Conservation (phyloP, 805 yeast species). For the Yarrowia sp. region DNA sequence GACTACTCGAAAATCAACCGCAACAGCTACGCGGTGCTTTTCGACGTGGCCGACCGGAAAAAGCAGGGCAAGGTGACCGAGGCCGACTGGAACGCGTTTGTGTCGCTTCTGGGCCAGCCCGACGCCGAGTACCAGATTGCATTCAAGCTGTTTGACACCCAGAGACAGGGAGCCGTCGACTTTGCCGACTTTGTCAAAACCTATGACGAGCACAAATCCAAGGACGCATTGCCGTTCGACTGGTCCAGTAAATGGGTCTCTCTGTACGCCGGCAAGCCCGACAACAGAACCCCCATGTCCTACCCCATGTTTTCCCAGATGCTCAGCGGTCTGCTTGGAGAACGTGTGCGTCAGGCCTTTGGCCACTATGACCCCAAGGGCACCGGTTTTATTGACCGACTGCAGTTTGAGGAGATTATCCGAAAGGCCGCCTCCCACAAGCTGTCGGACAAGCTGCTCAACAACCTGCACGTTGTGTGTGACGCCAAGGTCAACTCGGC, state of each 20-base stretch:
- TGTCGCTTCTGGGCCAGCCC: constrained; percentile 60
- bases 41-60: constrained; percentile 77
- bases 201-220: constrained; percentile 51
- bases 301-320: constrained; percentile 55
- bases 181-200: constrained; percentile 52
- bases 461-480: constrained; percentile 52
- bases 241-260: constrained; percentile 55
- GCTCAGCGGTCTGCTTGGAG: constrained; percentile 56
- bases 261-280: constrained; percentile 52
- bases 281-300: constrained; percentile 51
- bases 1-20: constrained; percentile 62
- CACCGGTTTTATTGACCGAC: constrained; percentile 53
- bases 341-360: constrained; percentile 57
- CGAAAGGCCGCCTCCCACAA: constrained; percentile 53
- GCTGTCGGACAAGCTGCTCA: constrained; percentile 52
- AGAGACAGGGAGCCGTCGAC: constrained; percentile 46
- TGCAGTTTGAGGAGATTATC: constrained; percentile 52
- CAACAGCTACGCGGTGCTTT: constrained; percentile 73
- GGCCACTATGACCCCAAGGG: constrained; percentile 50
- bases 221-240: constrained; percentile 53
- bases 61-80: constrained; percentile 71
- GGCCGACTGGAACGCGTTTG: constrained; percentile 77
- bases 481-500: constrained; percentile 45
- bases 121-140: constrained; percentile 63
- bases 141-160: constrained; percentile 55